These are phyloP conservation scores for Thermothielavioides terrestris DNA, from an alignment of 495 filamentous ascomycete genomes.

Conservation along the genomic window DNA sequence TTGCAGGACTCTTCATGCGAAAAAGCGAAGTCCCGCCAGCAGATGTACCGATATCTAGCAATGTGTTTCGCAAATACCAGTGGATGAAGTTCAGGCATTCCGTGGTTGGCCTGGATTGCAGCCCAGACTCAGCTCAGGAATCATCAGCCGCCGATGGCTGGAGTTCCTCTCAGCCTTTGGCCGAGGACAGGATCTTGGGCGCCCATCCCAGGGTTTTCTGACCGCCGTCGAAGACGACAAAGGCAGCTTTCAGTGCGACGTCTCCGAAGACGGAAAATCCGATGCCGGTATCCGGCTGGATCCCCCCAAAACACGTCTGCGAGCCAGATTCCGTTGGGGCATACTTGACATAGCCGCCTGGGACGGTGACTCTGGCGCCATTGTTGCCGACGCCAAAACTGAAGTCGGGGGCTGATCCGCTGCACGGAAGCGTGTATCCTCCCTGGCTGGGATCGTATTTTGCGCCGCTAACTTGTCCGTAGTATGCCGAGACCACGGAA, in stretches of 20 bases:
- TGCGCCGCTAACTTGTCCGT: slow-evolving; percentile 46
- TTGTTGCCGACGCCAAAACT: slow-evolving; percentile 43
- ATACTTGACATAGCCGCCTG: slow-evolving; percentile 50
- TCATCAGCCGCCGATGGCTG: background rate
- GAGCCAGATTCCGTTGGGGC: slow-evolving; percentile 27
- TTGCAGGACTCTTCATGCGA: no score
- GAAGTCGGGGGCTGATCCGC: slow-evolving; percentile 52
- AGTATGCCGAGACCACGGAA: slow-evolving; percentile 54
- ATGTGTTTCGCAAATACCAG: no score
- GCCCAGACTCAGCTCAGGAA: no score
- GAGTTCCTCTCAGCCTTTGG: background rate
- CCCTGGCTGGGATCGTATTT: slow-evolving; percentile 39
- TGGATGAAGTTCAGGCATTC: no score
- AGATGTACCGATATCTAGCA: no score
- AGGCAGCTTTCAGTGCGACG: slow-evolving; percentile 70
- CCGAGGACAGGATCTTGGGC: slow-evolving; percentile 18
- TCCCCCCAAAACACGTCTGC: slow-evolving; percentile 51
- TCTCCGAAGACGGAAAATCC: slow-evolving; percentile 68
- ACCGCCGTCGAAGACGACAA: slow-evolving; percentile 54
- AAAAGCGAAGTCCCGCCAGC: no score
- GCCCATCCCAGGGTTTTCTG: slow-evolving; percentile 50
- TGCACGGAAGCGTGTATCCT: slow-evolving; percentile 64
- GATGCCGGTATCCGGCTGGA: slow-evolving; percentile 54
- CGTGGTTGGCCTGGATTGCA: no score
- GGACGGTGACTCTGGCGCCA: slow-evolving; percentile 41